Evolutionary conservation across 169 alveolate species (phyloP).

Genomic region (Sarcocystis neurona): DNA sequence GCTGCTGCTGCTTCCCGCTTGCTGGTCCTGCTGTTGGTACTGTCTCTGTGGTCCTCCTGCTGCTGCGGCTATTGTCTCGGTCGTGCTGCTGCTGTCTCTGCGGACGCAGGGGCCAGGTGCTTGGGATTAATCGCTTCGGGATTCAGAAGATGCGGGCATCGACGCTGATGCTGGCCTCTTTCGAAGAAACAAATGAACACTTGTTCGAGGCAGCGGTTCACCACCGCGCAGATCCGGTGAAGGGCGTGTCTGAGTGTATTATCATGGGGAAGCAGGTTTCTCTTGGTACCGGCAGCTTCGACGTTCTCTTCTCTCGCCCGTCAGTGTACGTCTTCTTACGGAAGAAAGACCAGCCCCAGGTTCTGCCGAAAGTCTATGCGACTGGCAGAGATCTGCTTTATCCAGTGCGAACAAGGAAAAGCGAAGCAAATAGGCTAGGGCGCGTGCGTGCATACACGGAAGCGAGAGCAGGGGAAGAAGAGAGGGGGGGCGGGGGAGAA

Average conservation of each 20-base stretch:
- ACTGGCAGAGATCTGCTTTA: not conserved
- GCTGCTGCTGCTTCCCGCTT: too few relatives aligned
- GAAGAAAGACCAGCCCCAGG: not conserved
- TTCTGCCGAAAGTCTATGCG: not conserved
- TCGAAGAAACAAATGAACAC: constrained; percentile 98
- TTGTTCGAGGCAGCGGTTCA: constrained; percentile 96
- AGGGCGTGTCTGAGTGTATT: constrained; percentile 95
- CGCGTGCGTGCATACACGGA: not conserved
- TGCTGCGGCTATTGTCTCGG: too few relatives aligned
- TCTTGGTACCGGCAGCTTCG: constrained; percentile 96
- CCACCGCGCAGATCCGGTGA: constrained; percentile 69
- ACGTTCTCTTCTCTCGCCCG: constrained; percentile 72
- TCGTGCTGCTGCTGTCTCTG: not conserved
- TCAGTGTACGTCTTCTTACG: not conserved
- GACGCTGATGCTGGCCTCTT: constrained; percentile 97
- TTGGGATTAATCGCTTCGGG: constrained; percentile 97
- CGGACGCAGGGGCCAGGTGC: constrained; percentile 85
- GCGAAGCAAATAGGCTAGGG: not conserved
- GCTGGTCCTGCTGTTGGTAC: too few relatives aligned
- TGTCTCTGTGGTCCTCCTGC: too few relatives aligned
- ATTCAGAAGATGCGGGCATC: constrained; percentile 96
- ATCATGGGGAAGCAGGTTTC: constrained; percentile 95
- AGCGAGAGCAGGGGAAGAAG: not conserved
- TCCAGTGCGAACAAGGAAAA: not conserved
- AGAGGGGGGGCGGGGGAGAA: too few relatives aligned